Base-by-base conservation (phyloP, 2,329 filamentous ascomycete genomes). In the Aspergillus viridinutans region DNA sequence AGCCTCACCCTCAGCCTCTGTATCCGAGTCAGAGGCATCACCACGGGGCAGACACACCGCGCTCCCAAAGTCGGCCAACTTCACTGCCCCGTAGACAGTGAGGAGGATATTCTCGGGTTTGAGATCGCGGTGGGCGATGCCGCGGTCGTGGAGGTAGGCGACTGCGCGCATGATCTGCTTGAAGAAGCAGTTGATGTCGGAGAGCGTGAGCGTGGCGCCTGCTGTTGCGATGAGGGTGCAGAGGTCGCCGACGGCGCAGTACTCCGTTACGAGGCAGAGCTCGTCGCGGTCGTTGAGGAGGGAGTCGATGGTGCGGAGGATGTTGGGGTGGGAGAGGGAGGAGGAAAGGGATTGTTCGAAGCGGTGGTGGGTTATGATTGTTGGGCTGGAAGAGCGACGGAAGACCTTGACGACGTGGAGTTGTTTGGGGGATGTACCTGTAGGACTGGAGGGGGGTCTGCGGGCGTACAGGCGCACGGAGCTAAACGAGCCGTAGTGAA, bases 81-180 rank as follows among this genome's bases (percentile, higher is more conserved):
- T 94, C 26, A 95, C 89, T 60, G 92, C 90, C 54, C 90, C 89
- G 2, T 85, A 80, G 1, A 85, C 83, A 61, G 96, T 84, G 58
- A 97, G 89, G 0, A 97, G 81, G 48, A 97, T 94, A 62, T 97
- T 97, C 67, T 97, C 92, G 0, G 93, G 92, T 70, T 96, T 97
- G 65, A 97, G 84, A 68, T 97, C 92, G 50, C 93, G 89, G 72
- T 97, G 93, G 0, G 97, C 92, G 67, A 96, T 92, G 48, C 88
- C 89, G 28, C 90, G 80, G 2, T 85, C 83, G 69, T 97, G 93
- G 32, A 97, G 90, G 69, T 96, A 72, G 1, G 58, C 52, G 4
- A 72, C 50, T 0, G 65, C 71, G 2, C 66, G 62, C 25, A 72
- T 56, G 25, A 73, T 61, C 53, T 73, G 92, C 75, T 94, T 92